Evolutionary conservation across 495 filamentous ascomycete genomes (phyloP).

Genomic region (Penicillium salamii): DNA sequence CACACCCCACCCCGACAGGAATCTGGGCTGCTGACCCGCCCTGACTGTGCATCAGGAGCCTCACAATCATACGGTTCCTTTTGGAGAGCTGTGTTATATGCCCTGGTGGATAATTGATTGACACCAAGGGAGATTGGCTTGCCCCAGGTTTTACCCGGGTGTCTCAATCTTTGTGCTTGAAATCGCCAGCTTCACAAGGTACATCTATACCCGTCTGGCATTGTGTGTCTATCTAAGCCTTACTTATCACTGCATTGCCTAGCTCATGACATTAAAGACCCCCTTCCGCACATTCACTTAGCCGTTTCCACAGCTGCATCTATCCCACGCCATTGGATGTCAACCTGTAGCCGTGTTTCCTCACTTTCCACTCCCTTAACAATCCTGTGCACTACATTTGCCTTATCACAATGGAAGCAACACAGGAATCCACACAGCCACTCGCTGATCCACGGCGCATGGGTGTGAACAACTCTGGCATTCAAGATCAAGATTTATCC

Average conservation of each 20-base stretch:
- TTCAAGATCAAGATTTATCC: conserved; percentile 73
- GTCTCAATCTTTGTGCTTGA: conserved; percentile 1
- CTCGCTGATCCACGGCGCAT: conserved; percentile 74
- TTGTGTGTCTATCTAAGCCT: conserved; percentile 1
- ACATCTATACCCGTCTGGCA: neutral
- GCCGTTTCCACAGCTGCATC: conserved; percentile 16
- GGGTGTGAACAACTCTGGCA: conserved; percentile 72
- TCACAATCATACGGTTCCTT: neutral
- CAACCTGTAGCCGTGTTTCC: conserved; percentile 16
- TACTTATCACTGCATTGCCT: neutral
- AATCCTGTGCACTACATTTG: conserved; percentile 11
- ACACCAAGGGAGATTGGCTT: neutral
- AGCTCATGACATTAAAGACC: conserved; percentile 17
- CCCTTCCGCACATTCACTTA: conserved; percentile 19
- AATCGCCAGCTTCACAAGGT: neutral
- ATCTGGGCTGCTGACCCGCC: too few species aligned
- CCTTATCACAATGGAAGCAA: conserved; percentile 43
- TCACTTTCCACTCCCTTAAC: conserved; percentile 12
- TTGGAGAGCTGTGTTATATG: neutral
- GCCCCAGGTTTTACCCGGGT: conserved; percentile 6
- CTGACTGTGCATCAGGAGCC: neutral
- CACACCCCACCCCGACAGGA: conserved; percentile 6
- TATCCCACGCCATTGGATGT: conserved; percentile 18
- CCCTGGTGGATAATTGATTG: conserved; percentile 5
- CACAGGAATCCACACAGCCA: conserved; percentile 75